Evolutionary conservation across 2,329 filamentous ascomycete species (phyloP), one percentile per base, ranked within the genome.

Genomic region (Endocalyx cinctus): DNA sequence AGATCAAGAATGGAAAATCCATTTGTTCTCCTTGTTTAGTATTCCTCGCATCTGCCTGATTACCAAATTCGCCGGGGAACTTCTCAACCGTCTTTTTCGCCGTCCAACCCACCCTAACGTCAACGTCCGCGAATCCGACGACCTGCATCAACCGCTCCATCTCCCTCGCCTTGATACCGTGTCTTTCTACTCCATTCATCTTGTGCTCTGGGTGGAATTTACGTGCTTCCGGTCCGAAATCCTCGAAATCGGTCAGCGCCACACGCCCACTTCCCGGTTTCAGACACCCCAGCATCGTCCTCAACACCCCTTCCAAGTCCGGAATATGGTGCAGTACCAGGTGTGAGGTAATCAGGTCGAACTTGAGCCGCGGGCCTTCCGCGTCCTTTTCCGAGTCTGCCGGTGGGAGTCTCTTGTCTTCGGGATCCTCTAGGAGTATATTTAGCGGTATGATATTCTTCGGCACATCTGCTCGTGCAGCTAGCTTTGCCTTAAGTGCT

Each of bases 271-370:
- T 27, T 10, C 70, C 71, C 0, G 59, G 50, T 34, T 58, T 63
- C 27, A 78, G 52, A 25, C 66, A 69, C 5, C 60, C 66, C 17
- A 62, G 51, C 50, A 77, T 62, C n/a, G n/a, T n/a, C n/a, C n/a
- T n/a, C n/a, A n/a, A n/a, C n/a, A n/a, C n/a, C n/a, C n/a, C n/a
- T n/a, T n/a, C n/a, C 6, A 76, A 50, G 27, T 66, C 62, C 0
- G 66, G 59, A 14, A 78, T 67, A 52, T 79, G 74, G 46, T 77
- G 74, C n/a, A n/a, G n/a, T n/a, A n/a, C n/a, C n/a, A n/a, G n/a
- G n/a, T n/a, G n/a, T n/a, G n/a, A n/a, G n/a, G n/a, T n/a, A n/a
- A n/a, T n/a, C n/a, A n/a, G n/a, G n/a, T n/a, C n/a, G n/a, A n/a
- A n/a, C n/a, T n/a, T n/a, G n/a, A n/a, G n/a, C n/a, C n/a, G n/a